Conservation (phyloP, 225 moss, liverwort and hornwort genomes). For the Marchantia paleacea region DNA sequence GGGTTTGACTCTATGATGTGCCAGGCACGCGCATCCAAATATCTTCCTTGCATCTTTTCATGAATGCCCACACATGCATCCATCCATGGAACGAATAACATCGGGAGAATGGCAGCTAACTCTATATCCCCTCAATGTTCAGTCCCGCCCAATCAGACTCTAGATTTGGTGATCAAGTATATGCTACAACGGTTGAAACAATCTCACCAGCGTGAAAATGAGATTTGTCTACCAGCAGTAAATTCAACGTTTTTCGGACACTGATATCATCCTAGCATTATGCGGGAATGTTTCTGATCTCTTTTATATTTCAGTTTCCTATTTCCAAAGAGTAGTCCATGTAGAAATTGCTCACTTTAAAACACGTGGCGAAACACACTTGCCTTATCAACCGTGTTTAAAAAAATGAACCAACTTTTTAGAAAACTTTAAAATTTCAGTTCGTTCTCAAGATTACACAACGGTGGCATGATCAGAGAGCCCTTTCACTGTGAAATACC, state of each 20-base stretch:
- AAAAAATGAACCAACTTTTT: too few relatives aligned
- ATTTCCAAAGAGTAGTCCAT: too few relatives aligned
- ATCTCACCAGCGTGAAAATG: not conserved
- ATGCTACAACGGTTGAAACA: not conserved
- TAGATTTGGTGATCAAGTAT: not conserved
- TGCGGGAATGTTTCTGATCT: not conserved
- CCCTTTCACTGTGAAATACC: too few relatives aligned
- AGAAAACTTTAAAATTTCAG: too few relatives aligned
- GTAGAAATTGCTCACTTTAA: too few relatives aligned
- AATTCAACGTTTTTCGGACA: not conserved
- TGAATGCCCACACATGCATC: not conserved
- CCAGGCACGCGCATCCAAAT: not conserved
- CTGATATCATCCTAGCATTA: not conserved
- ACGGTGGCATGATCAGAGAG: too few relatives aligned
- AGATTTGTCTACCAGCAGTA: not conserved
- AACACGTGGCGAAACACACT: too few relatives aligned
- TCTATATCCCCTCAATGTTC: not conserved
- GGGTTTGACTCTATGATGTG: not conserved
- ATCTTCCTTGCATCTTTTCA: not conserved
- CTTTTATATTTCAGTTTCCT: too few relatives aligned
- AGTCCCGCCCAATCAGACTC: not conserved
- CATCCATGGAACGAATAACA: not conserved
- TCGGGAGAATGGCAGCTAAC: not conserved
- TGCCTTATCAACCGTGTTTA: too few relatives aligned
- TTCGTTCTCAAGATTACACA: too few relatives aligned